Base-by-base conservation (phyloP, 495 filamentous ascomycete genomes). In the Talaromyces wortmannii region DNA sequence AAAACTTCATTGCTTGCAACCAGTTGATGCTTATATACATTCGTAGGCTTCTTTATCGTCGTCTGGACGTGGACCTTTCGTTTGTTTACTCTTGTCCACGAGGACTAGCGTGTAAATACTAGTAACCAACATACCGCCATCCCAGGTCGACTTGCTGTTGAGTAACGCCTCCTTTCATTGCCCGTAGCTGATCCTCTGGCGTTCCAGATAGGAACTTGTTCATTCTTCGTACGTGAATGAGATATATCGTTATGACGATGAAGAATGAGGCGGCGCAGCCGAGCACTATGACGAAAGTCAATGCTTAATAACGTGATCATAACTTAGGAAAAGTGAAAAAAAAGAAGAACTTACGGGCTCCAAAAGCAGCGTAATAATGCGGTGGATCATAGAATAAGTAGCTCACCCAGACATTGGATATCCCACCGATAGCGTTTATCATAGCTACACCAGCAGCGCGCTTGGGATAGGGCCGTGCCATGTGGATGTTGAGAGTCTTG, bases 401-500 rank as follows among this genome's bases (percentile, higher is more conserved):
- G 36, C 36, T 40, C 36, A 13, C 36, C 36, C 36, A 40, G 36
- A 40, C 36, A 5, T 40, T 40, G 13, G 8, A 13, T 8, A 40
- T 8, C 8, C 13, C 13, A 40, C 36, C 36, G 36, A 40, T 66
- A 6, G 64, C 64, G 58, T 69, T 69, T 6, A 69, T 63, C 16
- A 67, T 17, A 6, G 67, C 67, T 1, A 60, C 61, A 4, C 61
- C 67, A 10, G 67, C 67, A 12, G 67, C 64, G 40, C 67, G 64
- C 70, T 95, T 95, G 0, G 88, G 83, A 0, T 87, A 88, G 3
- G 91, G 90, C 15, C 91, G 82, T 4, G 90, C 89, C 43, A 95
- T 75, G 2, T 84, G 85, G 66, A 89, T 90, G 36, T 78, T 83
- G 61, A 92, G 91, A 87, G 88, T 94, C 6, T 83, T 83, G 11